Evolutionary conservation across 345 rosid genomes (phyloP).

Genomic region (Angophora floribunda): DNA sequence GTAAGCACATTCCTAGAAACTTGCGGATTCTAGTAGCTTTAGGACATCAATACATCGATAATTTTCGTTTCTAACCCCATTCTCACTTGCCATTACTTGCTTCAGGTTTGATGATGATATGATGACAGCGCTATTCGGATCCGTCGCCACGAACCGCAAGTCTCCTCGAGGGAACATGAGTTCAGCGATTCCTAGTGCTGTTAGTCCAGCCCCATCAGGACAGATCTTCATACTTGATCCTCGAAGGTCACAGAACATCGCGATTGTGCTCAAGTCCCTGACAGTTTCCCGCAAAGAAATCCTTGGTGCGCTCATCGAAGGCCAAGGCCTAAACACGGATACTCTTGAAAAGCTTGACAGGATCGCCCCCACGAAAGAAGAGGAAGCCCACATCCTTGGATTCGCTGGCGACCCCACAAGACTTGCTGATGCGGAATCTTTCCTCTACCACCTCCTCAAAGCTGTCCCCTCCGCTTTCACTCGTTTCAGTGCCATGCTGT

Average conservation of each 20-base stretch:
- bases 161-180: slow-evolving; percentile 15
- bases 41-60: neutral
- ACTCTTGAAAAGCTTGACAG: slow-evolving; percentile 63
- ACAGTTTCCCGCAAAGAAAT: slow-evolving; percentile 47
- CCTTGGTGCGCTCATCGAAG: slow-evolving; percentile 34
- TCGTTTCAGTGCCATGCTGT: slow-evolving; percentile 55
- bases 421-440: slow-evolving; percentile 73
- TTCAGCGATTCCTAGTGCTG: slow-evolving; percentile 2
- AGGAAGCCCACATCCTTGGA: slow-evolving; percentile 43
- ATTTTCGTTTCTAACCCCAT: neutral
- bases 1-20: slow-evolving; percentile 17
- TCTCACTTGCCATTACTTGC: neutral
- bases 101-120: slow-evolving; percentile 70
- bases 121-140: slow-evolving; percentile 92
- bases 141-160: slow-evolving; percentile 51
- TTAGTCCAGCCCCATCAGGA: slow-evolving; percentile 14
- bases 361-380: slow-evolving; percentile 65
- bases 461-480: slow-evolving; percentile 67
- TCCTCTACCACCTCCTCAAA: slow-evolving; percentile 63
- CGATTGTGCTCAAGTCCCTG: slow-evolving; percentile 66
- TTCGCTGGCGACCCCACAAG: slow-evolving; percentile 45
- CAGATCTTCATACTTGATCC: slow-evolving; percentile 58
- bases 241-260: slow-evolving; percentile 69
- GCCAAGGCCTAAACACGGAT: slow-evolving; percentile 48
- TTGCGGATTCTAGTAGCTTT: neutral